Conservation (phyloP, 2,329 filamentous ascomycete genomes). For the Aspergillus puulaauensis region DNA sequence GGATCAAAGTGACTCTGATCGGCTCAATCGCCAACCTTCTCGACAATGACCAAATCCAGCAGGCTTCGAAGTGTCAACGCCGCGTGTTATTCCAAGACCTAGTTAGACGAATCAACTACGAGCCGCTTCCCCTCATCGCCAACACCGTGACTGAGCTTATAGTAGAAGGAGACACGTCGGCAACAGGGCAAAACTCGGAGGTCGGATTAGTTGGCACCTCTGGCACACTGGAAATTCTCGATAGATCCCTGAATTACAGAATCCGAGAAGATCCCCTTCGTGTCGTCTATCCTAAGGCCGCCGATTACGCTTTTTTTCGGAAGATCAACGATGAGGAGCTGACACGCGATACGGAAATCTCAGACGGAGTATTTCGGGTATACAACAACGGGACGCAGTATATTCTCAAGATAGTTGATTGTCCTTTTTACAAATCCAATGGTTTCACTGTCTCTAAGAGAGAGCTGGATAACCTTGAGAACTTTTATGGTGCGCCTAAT, state of each 20-base stretch:
- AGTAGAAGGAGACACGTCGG: constrained; percentile 8
- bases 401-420: constrained; percentile 20
- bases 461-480: constrained; percentile 21
- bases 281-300: constrained; percentile 12
- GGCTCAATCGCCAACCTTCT: constrained; percentile 7
- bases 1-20: constrained; percentile 20
- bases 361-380: constrained; percentile 16
- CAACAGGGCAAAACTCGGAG: background rate
- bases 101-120: constrained; percentile 16
- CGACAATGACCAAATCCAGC: constrained; percentile 4
- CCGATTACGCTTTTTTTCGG: constrained; percentile 16
- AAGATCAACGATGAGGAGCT: constrained; percentile 12
- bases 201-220: background rate
- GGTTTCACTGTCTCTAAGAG: constrained; percentile 18
- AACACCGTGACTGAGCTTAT: constrained; percentile 22
- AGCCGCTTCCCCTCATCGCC: constrained; percentile 15
- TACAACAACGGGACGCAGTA: constrained; percentile 6
- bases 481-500: constrained; percentile 15
- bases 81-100: constrained; percentile 17
- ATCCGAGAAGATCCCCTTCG: constrained; percentile 14
- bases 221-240: constrained; percentile 1
- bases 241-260: constrained; percentile 4
- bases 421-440: constrained; percentile 15
- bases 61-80: constrained; percentile 16
- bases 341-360: constrained; percentile 14